Conservation (phyloP, 2,329 filamentous ascomycete genomes). For the Simplicillium aogashimaense region DNA sequence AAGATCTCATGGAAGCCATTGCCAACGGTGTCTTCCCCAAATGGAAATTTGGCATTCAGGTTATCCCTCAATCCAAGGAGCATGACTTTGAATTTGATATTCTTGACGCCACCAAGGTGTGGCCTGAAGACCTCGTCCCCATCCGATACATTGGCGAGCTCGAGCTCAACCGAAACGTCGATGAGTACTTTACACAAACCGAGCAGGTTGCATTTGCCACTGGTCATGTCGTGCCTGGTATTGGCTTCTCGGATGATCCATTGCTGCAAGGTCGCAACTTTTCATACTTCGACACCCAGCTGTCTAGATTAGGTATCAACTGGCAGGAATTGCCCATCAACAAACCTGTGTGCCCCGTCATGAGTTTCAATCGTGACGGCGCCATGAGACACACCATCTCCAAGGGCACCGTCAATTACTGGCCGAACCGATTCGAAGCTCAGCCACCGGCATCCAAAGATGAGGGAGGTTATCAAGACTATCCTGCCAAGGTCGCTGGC, state of each 20-base stretch:
- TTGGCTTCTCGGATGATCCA: constrained; percentile 69
- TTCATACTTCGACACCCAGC: constrained; percentile 57
- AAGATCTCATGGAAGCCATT: constrained; percentile 67
- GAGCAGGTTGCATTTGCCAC: constrained; percentile 82
- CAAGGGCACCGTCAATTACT: constrained; percentile 55
- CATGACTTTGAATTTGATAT: constrained; percentile 80
- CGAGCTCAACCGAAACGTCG: constrained; percentile 68
- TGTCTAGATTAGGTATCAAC: constrained; percentile 61
- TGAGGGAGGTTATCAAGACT: constrained; percentile 62
- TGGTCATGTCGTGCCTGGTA: constrained; percentile 66
- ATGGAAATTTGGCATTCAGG: constrained; percentile 78
- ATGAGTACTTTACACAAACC: constrained; percentile 74
- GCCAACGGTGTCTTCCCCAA: constrained; percentile 60
- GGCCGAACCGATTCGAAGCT: constrained; percentile 49
- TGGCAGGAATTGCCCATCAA: constrained; percentile 74
- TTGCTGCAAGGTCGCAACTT: constrained; percentile 65
- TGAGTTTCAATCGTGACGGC: constrained; percentile 71
- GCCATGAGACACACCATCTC: constrained; percentile 62
- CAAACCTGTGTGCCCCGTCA: constrained; percentile 61
- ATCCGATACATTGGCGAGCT: constrained; percentile 71
- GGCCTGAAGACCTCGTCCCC: constrained; percentile 70
- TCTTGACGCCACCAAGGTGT: constrained; percentile 76
- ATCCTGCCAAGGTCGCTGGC: constrained; percentile 50
- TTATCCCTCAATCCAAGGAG: constrained; percentile 59
- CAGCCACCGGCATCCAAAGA: constrained; percentile 54